Base-by-base conservation (phyloP, 2,329 filamentous ascomycete species). In the Fusarium pilosicola region DNA sequence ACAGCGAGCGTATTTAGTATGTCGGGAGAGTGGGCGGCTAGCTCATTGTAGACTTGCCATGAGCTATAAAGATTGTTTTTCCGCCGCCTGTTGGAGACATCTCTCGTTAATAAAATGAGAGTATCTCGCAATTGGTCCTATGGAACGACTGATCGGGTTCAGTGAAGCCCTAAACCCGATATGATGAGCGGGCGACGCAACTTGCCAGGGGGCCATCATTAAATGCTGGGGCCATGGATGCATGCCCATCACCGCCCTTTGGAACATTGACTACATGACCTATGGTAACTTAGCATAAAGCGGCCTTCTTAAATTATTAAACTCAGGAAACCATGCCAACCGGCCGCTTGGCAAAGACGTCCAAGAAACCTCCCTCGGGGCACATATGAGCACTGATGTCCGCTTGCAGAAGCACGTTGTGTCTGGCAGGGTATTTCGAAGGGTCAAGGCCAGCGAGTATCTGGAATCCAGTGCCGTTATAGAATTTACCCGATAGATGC, bases 231-330 rank as follows among this genome's bases (percentile, higher is more conserved):
- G 41, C 41, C n/a, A 44, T 17, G n/a, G 41, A 18, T 12, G 15
- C 41, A 5, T 6, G 15, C n/a, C n/a, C 15, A 24, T 7, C 41
- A 17, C 10, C 6, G n/a, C 10, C 41, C 7, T 18, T 44, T 24
- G 17, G 10, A 17, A 44, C 4, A 24, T 24, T 44, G n/a, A 44
- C n/a, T 44, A 12, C 15, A 44, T 44, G n/a, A 18, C 15, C 10
- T 44, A 11, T 12, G 15, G 15, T 44, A 7, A 18, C 10, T 24
- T 17, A n/a, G 10, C 14, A 24, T 44, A 4, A 17, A 24, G 9
- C 0, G 3, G 4, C 14, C 39, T 42, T 42, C 14, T n/a, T 1
- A n/a, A 4, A 10, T 10, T 15, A 17, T 6, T 17, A 0, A 6
- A 17, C 10, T 17, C 1, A 17, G 9, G 41, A 24, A 17, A 14